Percentiles rank a stretch among this genome's conserved stretches.
phyloP scores from a whole-genome alignment of 148 eudicot genomes.

The Cornus kousa region DNA sequence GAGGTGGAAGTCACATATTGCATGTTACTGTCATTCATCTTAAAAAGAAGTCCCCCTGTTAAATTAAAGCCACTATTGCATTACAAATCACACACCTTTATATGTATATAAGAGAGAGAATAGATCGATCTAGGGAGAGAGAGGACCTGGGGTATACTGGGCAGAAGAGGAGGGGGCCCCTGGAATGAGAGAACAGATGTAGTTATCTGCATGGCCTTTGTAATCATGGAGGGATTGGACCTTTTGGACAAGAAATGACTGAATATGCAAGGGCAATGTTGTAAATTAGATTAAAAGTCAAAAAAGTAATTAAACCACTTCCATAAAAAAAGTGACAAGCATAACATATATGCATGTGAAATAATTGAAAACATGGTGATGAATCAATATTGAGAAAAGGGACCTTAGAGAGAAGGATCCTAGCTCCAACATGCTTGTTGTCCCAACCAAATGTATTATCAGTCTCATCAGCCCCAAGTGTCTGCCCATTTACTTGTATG shows the following conservation, averaged over 20 bases:
- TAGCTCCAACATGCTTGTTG: slow-evolving; percentile 83
- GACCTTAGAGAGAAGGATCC: slow-evolving; percentile 81
- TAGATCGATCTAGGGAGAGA: neutral
- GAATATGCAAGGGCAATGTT: neutral
- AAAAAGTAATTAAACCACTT: no score
- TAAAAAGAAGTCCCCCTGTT: slow-evolving; percentile 69
- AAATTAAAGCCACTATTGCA: neutral
- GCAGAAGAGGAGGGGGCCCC: slow-evolving; percentile 58
- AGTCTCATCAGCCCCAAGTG: slow-evolving; percentile 66
- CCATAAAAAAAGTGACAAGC: neutral
- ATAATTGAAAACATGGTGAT: neutral
- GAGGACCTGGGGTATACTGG: slow-evolving; percentile 73
- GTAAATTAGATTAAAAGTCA: neutral
- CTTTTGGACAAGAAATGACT: slow-evolving; percentile 73
- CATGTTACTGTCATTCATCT: slow-evolving; percentile 69
- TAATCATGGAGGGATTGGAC: slow-evolving; percentile 57
- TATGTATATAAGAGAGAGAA: neutral
- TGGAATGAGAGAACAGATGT: slow-evolving; percentile 78
- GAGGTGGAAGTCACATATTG: slow-evolving; percentile 86
- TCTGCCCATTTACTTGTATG: slow-evolving; percentile 71
- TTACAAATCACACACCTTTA: neutral
- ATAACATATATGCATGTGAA: neutral
- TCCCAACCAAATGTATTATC: slow-evolving; percentile 90
- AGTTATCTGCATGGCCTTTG: slow-evolving; percentile 72
- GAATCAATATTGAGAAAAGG: neutral